Conservation (phyloP, 805 yeast species). For the Priceomyces melissophilus region DNA sequence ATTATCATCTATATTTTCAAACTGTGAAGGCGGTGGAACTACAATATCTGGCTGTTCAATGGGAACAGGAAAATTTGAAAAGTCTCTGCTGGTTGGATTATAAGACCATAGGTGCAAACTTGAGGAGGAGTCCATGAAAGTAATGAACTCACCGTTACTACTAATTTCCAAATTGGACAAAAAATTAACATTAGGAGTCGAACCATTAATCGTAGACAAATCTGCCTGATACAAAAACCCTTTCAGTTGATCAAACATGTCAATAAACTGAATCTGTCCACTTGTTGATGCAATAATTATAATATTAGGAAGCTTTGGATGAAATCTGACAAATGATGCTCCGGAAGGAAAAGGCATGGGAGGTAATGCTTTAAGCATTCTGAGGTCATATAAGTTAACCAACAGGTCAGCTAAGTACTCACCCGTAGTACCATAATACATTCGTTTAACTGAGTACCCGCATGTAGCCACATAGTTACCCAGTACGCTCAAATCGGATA, state of each 20-base stretch:
- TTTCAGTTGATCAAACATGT: slow-evolving; percentile 72
- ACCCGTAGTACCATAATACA: slow-evolving; percentile 37
- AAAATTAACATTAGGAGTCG: slow-evolving; percentile 16
- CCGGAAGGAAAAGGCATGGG: slow-evolving; percentile 91
- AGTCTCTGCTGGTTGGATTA: slow-evolving; percentile 26
- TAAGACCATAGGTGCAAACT: slow-evolving; percentile 67
- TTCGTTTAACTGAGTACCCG: slow-evolving; percentile 69
- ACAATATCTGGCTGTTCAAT: slow-evolving; percentile 55
- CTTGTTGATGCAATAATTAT: slow-evolving; percentile 67
- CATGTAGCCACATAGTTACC: slow-evolving; percentile 73
- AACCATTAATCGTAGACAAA: slow-evolving; percentile 23
- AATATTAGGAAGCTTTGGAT: slow-evolving; percentile 80
- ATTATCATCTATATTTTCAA: slow-evolving; percentile 35
- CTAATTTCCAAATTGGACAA: slow-evolving; percentile 54
- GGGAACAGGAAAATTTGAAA: slow-evolving; percentile 35
- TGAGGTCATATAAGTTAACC: slow-evolving; percentile 76
- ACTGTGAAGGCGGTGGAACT: slow-evolving; percentile 24
- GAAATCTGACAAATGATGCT: slow-evolving; percentile 77
- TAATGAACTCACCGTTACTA: slow-evolving; percentile 72
- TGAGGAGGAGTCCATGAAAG: slow-evolving; percentile 63
- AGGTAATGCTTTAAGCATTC: slow-evolving; percentile 64
- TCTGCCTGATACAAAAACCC: slow-evolving; percentile 67
- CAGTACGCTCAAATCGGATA: slow-evolving; percentile 62
- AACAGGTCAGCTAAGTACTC: slow-evolving; percentile 62
- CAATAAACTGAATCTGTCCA: slow-evolving; percentile 86